Evolutionary conservation across 768 basidiomycete species (phyloP).

Genomic region (Trichaptum fuscoviolaceum): DNA sequence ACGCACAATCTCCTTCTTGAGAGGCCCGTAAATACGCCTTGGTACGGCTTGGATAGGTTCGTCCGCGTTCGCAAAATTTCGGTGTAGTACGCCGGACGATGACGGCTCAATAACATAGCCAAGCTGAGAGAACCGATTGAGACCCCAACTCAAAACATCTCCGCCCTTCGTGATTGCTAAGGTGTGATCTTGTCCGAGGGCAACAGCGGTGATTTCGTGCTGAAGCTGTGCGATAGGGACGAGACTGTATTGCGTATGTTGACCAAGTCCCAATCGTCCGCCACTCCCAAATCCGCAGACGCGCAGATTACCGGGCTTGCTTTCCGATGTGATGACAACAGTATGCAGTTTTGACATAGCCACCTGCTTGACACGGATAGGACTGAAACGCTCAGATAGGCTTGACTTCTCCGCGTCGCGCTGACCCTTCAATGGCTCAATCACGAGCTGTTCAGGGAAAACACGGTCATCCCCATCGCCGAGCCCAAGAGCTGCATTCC

Average conservation of each 20-base stretch:
- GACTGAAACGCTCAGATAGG: slow-evolving; percentile 49
- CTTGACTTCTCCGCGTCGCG: slow-evolving; percentile 15
- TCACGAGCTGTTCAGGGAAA: slow-evolving; percentile 69
- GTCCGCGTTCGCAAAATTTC: slow-evolving; percentile 31
- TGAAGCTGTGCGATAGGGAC: slow-evolving; percentile 54
- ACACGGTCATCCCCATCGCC: slow-evolving; percentile 74
- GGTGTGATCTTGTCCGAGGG: slow-evolving; percentile 93
- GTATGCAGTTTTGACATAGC: slow-evolving; percentile 89
- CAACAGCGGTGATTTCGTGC: slow-evolving; percentile 57
- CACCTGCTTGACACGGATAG: slow-evolving; percentile 58
- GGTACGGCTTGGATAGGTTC: slow-evolving; percentile 76
- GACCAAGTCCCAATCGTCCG: slow-evolving; percentile 79
- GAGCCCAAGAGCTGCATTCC: slow-evolving; percentile 86
- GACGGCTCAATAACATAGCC: slow-evolving; percentile 72
- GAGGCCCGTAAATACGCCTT: slow-evolving; percentile 62
- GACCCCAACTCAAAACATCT: slow-evolving; percentile 86
- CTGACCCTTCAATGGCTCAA: slow-evolving; percentile 25
- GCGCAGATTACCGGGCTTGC: slow-evolving; percentile 58
- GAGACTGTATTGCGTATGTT: slow-evolving; percentile 76
- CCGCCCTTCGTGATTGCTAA: slow-evolving; percentile 76
- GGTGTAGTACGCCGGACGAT: not conserved
- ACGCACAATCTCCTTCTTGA: slow-evolving; percentile 72
- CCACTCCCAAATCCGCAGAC: slow-evolving; percentile 88
- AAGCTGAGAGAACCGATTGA: slow-evolving; percentile 84
- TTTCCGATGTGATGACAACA: slow-evolving; percentile 72